A percentile compares a stretch with the other conserved stretches of the same genome.
phyloP scores from a whole-genome alignment of 139 green algal species.

The Diplosphaera chodatii region DNA sequence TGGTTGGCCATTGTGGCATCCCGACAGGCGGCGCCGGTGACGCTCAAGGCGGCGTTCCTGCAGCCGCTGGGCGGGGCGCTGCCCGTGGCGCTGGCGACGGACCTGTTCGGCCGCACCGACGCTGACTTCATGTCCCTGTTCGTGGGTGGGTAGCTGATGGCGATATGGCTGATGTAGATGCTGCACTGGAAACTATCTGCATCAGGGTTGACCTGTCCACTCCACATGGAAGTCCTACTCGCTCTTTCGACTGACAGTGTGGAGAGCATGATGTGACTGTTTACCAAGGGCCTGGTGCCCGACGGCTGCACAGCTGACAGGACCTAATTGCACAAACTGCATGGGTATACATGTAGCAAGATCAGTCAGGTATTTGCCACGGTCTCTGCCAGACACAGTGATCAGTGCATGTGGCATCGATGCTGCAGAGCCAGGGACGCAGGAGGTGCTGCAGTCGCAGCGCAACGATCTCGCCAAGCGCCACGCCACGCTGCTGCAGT shows the following conservation, averaged over 20 bases:
- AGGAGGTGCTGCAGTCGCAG: slow-evolving; percentile 53
- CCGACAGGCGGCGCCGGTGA: slow-evolving; percentile 66
- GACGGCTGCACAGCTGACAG: no score
- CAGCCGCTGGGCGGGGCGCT: slow-evolving; percentile 56
- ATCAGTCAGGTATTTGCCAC: no score
- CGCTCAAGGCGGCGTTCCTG: slow-evolving; percentile 78
- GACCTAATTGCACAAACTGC: no score
- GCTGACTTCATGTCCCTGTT: slow-evolving; percentile 76
- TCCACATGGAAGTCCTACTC: no score
- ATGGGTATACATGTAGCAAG: no score
- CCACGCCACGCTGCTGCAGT: slow-evolving; percentile 65
- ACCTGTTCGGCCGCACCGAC: slow-evolving; percentile 66
- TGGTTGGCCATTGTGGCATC: no score
- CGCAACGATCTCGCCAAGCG: slow-evolving; percentile 56
- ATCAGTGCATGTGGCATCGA: not conserved
- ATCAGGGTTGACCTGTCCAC: no score
- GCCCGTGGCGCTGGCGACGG: slow-evolving; percentile 48
- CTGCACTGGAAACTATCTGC: no score
- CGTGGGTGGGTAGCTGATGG: slow-evolving; percentile 29
- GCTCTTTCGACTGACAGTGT: no score
- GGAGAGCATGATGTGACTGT: no score
- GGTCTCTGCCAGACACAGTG: not conserved
- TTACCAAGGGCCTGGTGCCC: no score
- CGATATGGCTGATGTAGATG: not conserved
- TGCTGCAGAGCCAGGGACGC: slow-evolving; percentile 51